Base-by-base conservation (phyloP, 2,329 filamentous ascomycete genomes). In the Neonectria punicea region DNA sequence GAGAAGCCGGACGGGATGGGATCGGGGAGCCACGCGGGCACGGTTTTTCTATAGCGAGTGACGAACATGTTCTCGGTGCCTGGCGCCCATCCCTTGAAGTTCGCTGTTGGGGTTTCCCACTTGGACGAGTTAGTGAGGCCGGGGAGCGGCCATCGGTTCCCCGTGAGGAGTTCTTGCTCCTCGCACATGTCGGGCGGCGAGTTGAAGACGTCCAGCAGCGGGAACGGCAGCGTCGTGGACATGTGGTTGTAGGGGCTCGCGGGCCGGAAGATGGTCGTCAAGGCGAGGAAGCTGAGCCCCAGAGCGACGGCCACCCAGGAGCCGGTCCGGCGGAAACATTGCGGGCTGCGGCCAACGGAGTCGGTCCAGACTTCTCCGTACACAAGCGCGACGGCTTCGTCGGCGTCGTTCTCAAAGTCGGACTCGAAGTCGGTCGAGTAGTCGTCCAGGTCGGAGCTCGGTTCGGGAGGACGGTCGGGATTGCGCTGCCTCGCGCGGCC, bases 41-140 rank as follows among this genome's bases (percentile, higher is more conserved):
- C 53, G 0, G 65, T 65, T 0, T 75, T 36, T 36, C 74, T 63
- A 53, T 79, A 79, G 1, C 68, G 58, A 16, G 49, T 56, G 10
- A 70, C 68, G 25, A 74, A 63, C 1, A 67, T 32, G 47, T 73
- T 75, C 32, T 67, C 47, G 13, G 58, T 34, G 2, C 77, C 75
- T 0, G 77, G 77, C 1, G 77, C 77, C 77, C 77, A 79, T 11
- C 77, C 76, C 50, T 76, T 77, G 62, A 74, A 77, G 49, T 67
- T 59, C 2, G 63, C 74, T 2, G 59, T 56, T 7, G 74, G 61
- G 2, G 34, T n/a, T 47, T 77, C 72, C 76, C 76, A 78, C 7
- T 63, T 70, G 1, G 53, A 47, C 39, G 68, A 60, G 1, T 66
- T 58, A 25, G 77, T 68, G 5, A 78, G 72, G 2, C 73, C 70